Evolutionary conservation across 768 basidiomycete genomes (phyloP), one percentile per base, ranked within the genome.

Genomic region (Tylopilus plumbeoviolaceoides): DNA sequence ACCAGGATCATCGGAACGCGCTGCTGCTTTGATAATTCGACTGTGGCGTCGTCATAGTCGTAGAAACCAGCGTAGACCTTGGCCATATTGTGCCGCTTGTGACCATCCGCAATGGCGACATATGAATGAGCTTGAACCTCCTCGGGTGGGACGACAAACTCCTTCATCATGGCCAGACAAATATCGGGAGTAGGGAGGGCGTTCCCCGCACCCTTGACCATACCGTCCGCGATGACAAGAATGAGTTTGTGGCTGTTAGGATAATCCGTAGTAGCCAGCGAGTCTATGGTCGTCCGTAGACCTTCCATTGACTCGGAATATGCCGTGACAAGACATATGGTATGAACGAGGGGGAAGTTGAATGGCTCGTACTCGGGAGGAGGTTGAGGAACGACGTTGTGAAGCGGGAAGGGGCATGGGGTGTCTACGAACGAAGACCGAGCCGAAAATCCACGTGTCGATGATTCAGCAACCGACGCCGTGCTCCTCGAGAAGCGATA

Each of bases 31-130:
- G 85, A 87, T 28, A 78, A 74, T 71, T 98, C 97, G 23, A 89
- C 79, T 2, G 95, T 95, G 39, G 85, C 79, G 63, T 93, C 81
- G 65, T 98, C 93, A 71, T 98, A 99, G 56, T 85, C 82, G 70
- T 99, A 98, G 76, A 91, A 99, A 11, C 97, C 97, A 35, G 97
- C 95, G 64, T 89, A 98, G 38, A 98, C 94, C 73, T 95, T 94
- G 38, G 94, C 95, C 94, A 95, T 97, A 69, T 99, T 99, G 77
- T 98, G 97, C 33, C 93, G 82, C 73, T 97, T 98, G 78, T 98
- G 95, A n/a, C 97, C 97, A 65, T 99, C 95, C 15, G 97, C 97
- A 62, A 99, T 98, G 54, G 97, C 94, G 49, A 98, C 94, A 64
- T 98, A 99, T 25, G 93, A 95, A 60, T 95, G 91, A 4, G 93